Conservation (phyloP, 2,329 filamentous ascomycete genomes). For the Fusarium hainanense region DNA sequence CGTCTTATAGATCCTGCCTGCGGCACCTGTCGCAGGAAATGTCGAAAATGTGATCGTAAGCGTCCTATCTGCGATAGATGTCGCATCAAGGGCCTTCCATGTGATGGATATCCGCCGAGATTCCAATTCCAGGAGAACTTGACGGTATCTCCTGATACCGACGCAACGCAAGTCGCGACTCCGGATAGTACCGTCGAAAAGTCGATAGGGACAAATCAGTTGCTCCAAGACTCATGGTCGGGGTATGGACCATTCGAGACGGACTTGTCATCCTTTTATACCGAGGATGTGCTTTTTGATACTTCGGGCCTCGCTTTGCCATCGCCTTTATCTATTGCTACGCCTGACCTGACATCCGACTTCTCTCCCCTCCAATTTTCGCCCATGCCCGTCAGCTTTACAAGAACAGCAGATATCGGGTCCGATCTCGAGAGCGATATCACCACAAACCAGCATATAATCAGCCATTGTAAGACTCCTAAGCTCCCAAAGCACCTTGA, state of each 20-base stretch:
- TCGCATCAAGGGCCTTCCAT: constrained; percentile 45
- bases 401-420: neutral
- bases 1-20: constrained; percentile 44
- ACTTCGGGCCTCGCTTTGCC: neutral
- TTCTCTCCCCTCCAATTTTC: rapidly evolving
- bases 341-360: neutral
- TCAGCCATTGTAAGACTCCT: constrained; percentile 20
- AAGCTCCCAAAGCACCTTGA: rapidly evolving
- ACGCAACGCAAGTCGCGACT: rapidly evolving
- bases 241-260: rapidly evolving
- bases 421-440: constrained; percentile 18
- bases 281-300: neutral
- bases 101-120: constrained; percentile 47
- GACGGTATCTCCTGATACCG: rapidly evolving
- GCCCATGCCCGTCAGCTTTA: neutral
- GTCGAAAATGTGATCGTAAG: constrained; percentile 48
- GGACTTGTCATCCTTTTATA: rapidly evolving
- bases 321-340: constrained; percentile 3
- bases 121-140: constrained; percentile 46
- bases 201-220: neutral
- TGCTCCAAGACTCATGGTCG: neutral
- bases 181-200: neutral
- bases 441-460: neutral
- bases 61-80: constrained; percentile 47
- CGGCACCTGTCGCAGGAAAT: constrained; percentile 49